Base-by-base conservation (phyloP, 1,139 yeast species). In the Wickerhamomyces sp. region DNA sequence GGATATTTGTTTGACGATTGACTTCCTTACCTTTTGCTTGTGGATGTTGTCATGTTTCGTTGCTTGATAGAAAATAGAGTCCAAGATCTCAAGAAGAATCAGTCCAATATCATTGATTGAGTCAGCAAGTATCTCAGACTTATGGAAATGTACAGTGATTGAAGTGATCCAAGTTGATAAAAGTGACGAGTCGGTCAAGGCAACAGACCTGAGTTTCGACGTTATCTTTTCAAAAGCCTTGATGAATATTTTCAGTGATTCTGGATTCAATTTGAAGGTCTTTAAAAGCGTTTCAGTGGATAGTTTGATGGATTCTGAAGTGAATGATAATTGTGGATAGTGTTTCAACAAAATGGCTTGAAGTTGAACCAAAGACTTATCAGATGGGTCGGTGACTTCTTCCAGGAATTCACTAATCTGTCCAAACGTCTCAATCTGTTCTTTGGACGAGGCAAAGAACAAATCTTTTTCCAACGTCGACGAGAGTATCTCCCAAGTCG, bases 81-180 rank as follows among this genome's bases (percentile, higher is more conserved):
- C 53, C 8, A 49, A 33, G 15, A 49, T 30, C 20, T 43, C 43
- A 14, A 44, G 27, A 12, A 46, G 44, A n/a, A 40, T 54, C 5
- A 54, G 50, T 4, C 61, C 50, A 10, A 61, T 31, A 12, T 54
- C 45, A 13, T 61, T 29, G 15, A 44, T 19, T 4, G 33, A 9
- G 51, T 37, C 14, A 52, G 40, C 18, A 50, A 40, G 16, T 1
- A 30, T 28, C 5, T 48, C 41, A 15, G 28, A 28, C n/a, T 46
- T 15, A n/a, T 40, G 35, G 22, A 28, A 40, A 23, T 25, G 39
- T 5, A 32, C 28, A 25, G 33, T 30, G 23, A 45, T 44, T 21
- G 36, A 28, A 40, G 68, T 70, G 31, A 64, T 57, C 88, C 89
- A 82, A 22, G 66, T 64, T 30, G 81, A 61, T 14, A 81, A 59